Evolutionary conservation across 495 filamentous ascomycete species (phyloP).

Genomic region (Xylaria curta): DNA sequence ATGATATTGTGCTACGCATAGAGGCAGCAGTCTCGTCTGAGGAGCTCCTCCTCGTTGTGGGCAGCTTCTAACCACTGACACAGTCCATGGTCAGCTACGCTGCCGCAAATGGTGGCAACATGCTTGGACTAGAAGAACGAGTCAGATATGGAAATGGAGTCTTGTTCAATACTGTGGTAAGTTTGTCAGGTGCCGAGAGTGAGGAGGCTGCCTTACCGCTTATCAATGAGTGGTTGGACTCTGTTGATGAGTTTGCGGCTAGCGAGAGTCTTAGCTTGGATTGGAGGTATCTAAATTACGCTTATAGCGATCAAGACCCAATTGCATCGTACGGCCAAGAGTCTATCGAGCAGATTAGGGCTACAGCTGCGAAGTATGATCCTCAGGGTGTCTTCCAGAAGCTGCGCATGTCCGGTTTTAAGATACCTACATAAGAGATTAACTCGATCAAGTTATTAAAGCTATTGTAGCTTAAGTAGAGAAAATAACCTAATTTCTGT

Average conservation of each 20-base stretch:
- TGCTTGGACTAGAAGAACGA: conserved; percentile 49
- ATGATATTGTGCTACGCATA: conserved; percentile 12
- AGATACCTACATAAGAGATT: conserved; percentile 29
- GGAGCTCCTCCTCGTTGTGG: conserved; percentile 39
- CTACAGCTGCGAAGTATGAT: conserved; percentile 53
- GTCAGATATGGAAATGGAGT: conserved; percentile 33
- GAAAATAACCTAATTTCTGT: too few relatives aligned
- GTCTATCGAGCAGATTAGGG: conserved; percentile 44
- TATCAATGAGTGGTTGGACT: conserved; percentile 22
- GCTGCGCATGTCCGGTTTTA: conserved; percentile 42
- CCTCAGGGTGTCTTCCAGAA: conserved; percentile 53
- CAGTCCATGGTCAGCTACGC: conserved; percentile 47
- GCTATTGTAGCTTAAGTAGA: too few relatives aligned
- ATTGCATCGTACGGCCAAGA: conserved; percentile 52
- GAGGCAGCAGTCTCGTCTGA: conserved; percentile 7
- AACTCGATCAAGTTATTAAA: not conserved
- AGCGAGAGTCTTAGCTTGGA: conserved; percentile 26
- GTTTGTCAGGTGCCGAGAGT: conserved; percentile 32
- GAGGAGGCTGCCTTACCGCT: conserved; percentile 27
- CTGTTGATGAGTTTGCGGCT: conserved; percentile 32
- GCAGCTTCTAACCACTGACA: conserved; percentile 53
- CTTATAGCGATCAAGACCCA: conserved; percentile 47
- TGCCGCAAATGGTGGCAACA: conserved; percentile 53
- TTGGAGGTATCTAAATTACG: conserved; percentile 47
- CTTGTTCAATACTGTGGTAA: conserved; percentile 27